Evolutionary conservation across 495 filamentous ascomycete species (phyloP).

Genomic region (Pyronema omphalodes): DNA sequence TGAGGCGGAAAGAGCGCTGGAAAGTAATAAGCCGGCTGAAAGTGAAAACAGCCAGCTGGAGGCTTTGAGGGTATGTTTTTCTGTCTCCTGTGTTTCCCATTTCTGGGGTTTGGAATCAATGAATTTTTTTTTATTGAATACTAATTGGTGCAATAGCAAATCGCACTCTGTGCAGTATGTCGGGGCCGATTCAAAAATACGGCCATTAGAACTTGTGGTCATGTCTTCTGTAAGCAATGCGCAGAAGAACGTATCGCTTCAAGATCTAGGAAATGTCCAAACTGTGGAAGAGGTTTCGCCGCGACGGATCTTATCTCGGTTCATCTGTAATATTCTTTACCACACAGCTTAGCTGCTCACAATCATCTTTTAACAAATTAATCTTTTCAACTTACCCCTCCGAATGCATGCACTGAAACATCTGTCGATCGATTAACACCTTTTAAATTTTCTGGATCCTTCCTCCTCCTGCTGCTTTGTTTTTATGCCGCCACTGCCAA

Average conservation of each 20-base stretch:
- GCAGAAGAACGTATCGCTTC: slow-evolving; percentile 71
- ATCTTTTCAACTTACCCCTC: no score
- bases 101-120: neutral
- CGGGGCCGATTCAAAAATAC: slow-evolving; percentile 84
- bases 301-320: slow-evolving; percentile 65
- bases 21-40: slow-evolving; percentile 20
- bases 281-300: slow-evolving; percentile 77
- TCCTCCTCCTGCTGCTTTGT: no score
- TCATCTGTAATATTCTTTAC: slow-evolving; percentile 28
- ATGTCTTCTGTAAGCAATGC: slow-evolving; percentile 82
- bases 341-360: neutral
- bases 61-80: slow-evolving; percentile 20
- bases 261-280: slow-evolving; percentile 85
- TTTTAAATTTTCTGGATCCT: no score
- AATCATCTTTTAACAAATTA: no score
- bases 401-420: no score
- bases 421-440: no score
- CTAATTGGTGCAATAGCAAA: slow-evolving; percentile 40
- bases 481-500: no score
- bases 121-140: slow-evolving; percentile 1
- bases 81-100: slow-evolving; percentile 4
- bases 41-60: slow-evolving; percentile 23
- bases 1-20: slow-evolving; percentile 18
- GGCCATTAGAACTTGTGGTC: slow-evolving; percentile 80
- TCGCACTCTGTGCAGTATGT: slow-evolving; percentile 82